phyloP scores from a whole-genome alignment of 306 rosid species.

The Crotalaria pallida region DNA sequence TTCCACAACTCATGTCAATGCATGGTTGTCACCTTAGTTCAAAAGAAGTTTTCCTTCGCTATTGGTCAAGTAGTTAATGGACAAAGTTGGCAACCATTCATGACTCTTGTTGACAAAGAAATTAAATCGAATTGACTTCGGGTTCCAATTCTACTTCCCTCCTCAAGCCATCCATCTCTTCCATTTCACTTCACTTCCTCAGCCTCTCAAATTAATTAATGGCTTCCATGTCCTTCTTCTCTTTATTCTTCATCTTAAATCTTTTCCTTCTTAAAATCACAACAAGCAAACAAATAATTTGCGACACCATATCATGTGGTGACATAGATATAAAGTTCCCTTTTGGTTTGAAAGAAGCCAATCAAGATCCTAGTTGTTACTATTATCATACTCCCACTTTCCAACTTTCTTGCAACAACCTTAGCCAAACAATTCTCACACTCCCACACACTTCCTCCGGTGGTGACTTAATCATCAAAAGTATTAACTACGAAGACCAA shows the following conservation, averaged over 20 bases:
- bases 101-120: constrained; percentile 16
- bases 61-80: neutral
- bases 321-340: constrained; percentile 15
- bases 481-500: constrained; percentile 3
- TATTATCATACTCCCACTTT: neutral
- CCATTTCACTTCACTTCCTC: neutral
- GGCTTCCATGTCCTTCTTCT: neutral
- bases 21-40: too few species aligned
- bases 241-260: neutral
- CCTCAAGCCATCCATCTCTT: neutral
- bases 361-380: constrained; percentile 8
- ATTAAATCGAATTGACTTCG: neutral
- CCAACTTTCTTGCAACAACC: neutral
- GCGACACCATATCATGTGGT: constrained; percentile 13
- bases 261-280: neutral
- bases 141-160: neutral
- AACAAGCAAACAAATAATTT: neutral
- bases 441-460: neutral
- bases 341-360: constrained; percentile 7
- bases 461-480: neutral
- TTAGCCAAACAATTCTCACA: neutral
- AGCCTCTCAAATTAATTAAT: neutral
- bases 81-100: neutral
- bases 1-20: too few species aligned
- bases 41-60: neutral